Conservation (phyloP, 257 asterid species). For the Apocynum venetum region DNA sequence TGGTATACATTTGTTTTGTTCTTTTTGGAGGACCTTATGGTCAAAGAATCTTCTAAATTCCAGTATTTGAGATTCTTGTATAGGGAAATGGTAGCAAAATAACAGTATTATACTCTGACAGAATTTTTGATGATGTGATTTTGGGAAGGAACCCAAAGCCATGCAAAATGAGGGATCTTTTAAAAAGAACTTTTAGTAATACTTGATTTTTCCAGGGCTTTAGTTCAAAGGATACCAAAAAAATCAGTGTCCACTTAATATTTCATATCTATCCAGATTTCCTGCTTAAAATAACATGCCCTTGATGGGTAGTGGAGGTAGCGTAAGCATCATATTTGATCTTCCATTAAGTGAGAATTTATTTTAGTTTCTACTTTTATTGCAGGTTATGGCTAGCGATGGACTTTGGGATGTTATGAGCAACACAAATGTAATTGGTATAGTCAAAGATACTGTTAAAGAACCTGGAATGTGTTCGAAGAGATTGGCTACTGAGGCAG, state of each 20-base stretch:
- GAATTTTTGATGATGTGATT: background rate
- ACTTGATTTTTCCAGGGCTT: background rate
- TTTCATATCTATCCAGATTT: background rate
- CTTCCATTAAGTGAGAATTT: background rate
- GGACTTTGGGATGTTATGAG: constrained; percentile 94
- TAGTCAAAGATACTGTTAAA: constrained; percentile 84
- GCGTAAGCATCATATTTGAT: background rate
- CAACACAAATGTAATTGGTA: constrained; percentile 60
- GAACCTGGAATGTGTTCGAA: constrained; percentile 95
- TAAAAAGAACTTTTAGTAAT: background rate
- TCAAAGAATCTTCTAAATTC: no score
- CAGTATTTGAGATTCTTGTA: background rate
- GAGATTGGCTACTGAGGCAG: constrained; percentile 87
- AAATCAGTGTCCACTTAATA: background rate
- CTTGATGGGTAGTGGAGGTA: background rate
- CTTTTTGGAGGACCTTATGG: no score
- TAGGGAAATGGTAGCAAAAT: background rate
- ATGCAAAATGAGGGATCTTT: background rate
- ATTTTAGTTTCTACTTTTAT: background rate
- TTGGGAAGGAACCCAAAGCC: background rate
- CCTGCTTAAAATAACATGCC: background rate
- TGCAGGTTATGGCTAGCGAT: constrained; percentile 92
- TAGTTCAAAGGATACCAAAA: background rate
- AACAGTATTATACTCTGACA: no score
- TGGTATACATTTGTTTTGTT: no score